Conservation (phyloP, 176 grass and related monocot species). For the Echinochloa phyllopogon region DNA sequence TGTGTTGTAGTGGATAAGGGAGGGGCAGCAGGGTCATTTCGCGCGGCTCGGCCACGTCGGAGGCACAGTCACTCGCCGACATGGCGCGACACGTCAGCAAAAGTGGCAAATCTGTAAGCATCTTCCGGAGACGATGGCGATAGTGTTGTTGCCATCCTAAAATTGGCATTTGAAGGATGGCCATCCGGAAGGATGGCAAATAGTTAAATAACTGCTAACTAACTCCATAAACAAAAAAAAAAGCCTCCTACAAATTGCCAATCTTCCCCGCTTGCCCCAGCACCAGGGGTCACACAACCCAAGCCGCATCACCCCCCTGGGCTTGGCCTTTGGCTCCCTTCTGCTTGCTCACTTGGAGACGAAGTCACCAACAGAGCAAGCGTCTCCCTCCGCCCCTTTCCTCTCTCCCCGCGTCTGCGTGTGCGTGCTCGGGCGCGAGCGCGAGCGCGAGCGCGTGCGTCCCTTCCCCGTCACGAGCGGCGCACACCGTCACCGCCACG, state of each 20-base stretch:
- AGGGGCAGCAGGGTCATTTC: too few relatives aligned
- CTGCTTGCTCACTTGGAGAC: conserved; percentile 13
- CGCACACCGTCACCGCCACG: conserved; percentile 20
- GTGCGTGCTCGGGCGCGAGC: background rate
- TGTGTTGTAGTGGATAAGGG: too few relatives aligned
- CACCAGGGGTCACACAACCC: background rate
- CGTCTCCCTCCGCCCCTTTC: background rate
- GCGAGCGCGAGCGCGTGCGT: conserved; percentile 6
- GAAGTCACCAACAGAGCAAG: conserved; percentile 39
- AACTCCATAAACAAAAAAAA: conserved; percentile 7
- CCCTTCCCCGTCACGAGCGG: conserved; percentile 41
- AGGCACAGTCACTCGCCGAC: too few relatives aligned
- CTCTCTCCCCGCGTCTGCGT: background rate
- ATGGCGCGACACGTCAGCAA: too few relatives aligned
- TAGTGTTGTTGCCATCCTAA: too few relatives aligned
- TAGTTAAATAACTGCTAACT: too few relatives aligned
- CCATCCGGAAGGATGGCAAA: too few relatives aligned
- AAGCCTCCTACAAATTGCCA: conserved; percentile 29
- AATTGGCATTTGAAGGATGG: too few relatives aligned
- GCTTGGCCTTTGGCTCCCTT: background rate
- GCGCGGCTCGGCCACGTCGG: too few relatives aligned
- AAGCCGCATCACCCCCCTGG: background rate
- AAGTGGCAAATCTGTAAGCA: too few relatives aligned
- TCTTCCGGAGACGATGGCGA: too few relatives aligned
- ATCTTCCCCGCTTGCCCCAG: background rate